Evolutionary conservation across 164 flowering plant species (phyloP), one percentile per base, ranked within the genome.

Genomic region (Paratinospora sagittata): DNA sequence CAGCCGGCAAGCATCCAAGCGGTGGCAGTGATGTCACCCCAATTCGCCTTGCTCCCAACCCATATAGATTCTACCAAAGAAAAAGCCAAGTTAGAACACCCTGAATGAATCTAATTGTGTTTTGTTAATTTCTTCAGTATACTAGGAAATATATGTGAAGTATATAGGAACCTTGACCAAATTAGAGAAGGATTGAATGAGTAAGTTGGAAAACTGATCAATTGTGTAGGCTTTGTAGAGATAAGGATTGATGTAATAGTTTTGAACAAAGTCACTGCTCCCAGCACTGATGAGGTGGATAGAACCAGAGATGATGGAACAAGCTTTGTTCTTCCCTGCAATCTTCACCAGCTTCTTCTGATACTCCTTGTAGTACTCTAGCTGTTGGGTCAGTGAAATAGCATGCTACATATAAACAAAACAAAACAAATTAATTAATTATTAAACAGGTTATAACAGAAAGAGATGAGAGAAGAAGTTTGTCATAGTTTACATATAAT

Each of bases 281-380:
- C 99, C 98, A 30, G 94, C 93, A 71, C 95, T 91, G 49, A 92
- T 33, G 27, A 95, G 80, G 72, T 95, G 86, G 73, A 91, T 81
- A 12, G 86, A 87, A 24, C 83, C 84, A 6, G 90, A 81, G 78
- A 90, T 78, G 49, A 90, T 83, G 16, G 75, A 49, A n/a, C 79
- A 70, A 24, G 93, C 97, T 52, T 80, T 87, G n/a, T 69, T 69
- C 63, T 45, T 75, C 39, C 98, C 99, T n/a, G 81, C 91, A 74
- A 82, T 33, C 19, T 60, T 78, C 60, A 68, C 82, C 62, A 95
- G 79, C 72, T 81, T 85, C 9, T 27, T 67, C 70, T 91, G 94
- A 74, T 86, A 91, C 24, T 88, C 87, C 81, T 72, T 93, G 89
- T 88, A 92, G 78, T 90, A 73, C 39, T 68, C 75, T 34, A 93